phyloP scores from a whole-genome alignment of 257 asterid species.

The Solanum neorickii region DNA sequence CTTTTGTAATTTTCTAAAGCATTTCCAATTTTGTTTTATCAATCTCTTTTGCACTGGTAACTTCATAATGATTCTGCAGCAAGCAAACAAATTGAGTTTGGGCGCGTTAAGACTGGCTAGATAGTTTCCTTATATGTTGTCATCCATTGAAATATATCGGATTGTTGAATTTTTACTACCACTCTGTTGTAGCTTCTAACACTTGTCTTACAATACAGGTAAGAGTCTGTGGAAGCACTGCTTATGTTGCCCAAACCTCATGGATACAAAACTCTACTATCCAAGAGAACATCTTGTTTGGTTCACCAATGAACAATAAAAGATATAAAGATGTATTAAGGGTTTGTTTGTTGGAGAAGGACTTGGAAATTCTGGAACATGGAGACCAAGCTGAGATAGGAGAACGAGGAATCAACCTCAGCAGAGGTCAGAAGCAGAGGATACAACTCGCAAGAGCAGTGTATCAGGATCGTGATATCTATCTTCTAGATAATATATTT shows the following conservation, averaged over 20 bases:
- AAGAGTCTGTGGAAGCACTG: conserved; percentile 59
- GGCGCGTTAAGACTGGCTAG: background rate
- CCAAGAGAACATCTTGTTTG: conserved; percentile 62
- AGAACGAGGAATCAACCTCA: conserved; percentile 68
- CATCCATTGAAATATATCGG: background rate
- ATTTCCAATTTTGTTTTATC: too few relatives aligned
- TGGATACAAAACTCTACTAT: conserved; percentile 71
- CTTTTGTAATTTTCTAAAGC: too few relatives aligned
- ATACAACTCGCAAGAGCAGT: conserved; percentile 78
- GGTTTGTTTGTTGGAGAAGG: conserved; percentile 56
- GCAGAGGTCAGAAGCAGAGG: conserved; percentile 83
- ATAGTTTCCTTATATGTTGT: background rate
- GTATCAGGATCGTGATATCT: conserved; percentile 60
- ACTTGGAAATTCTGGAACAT: conserved; percentile 48
- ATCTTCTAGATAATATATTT: conserved; percentile 65
- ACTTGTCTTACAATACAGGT: conserved; percentile 22
- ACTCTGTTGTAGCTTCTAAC: background rate
- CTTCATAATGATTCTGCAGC: too few relatives aligned
- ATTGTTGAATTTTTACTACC: background rate
- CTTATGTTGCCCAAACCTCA: conserved; percentile 60
- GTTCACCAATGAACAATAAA: conserved; percentile 41
- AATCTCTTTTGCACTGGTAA: too few relatives aligned
- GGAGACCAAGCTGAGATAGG: conserved; percentile 73
- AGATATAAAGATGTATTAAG: conserved; percentile 35
- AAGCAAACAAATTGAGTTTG: too few relatives aligned